phyloP scores from a whole-genome alignment of 1,139 yeast genomes.

The Petasospora rhodanensis region DNA sequence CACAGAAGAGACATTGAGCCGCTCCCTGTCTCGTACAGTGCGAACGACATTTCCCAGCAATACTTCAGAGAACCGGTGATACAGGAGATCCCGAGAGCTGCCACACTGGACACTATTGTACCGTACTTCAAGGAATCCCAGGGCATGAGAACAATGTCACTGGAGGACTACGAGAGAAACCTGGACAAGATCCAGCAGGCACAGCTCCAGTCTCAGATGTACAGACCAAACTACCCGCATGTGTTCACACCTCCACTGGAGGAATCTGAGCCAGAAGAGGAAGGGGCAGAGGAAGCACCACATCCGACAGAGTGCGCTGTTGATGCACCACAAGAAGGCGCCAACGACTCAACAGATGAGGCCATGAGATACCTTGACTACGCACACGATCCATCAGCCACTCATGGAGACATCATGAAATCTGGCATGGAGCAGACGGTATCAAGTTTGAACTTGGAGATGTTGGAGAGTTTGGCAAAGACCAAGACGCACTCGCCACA shows the following conservation, averaged over 20 bases:
- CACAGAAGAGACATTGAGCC: conserved; percentile 5
- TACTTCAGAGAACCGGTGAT: conserved; percentile 5
- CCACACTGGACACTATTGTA: conserved; percentile 13
- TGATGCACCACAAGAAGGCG: no score
- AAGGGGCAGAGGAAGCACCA: no score
- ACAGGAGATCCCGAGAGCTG: conserved; percentile 21
- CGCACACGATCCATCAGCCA: conserved; percentile 11
- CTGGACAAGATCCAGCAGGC: conserved; percentile 6
- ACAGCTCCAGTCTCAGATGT: neutral
- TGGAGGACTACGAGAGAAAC: conserved; percentile 19
- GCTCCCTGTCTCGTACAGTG: neutral
- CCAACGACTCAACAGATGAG: conserved; percentile 19
- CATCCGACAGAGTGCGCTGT: no score
- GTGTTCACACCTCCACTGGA: conserved; percentile 1
- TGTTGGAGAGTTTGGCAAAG: conserved; percentile 4
- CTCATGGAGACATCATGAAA: conserved; percentile 12
- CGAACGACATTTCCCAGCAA: conserved; percentile 6
- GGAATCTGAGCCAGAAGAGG: conserved; percentile 1
- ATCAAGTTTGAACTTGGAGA: conserved; percentile 11
- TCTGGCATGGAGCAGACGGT: conserved; percentile 19
- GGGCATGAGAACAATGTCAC: conserved; percentile 20
- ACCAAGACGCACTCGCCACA: conserved; percentile 22
- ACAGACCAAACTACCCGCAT: no score
- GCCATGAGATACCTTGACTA: conserved; percentile 20
- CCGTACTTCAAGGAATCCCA: conserved; percentile 11